Evolutionary conservation across 805 yeast genomes (phyloP).

Genomic region (Hanseniaspora lindneri): DNA sequence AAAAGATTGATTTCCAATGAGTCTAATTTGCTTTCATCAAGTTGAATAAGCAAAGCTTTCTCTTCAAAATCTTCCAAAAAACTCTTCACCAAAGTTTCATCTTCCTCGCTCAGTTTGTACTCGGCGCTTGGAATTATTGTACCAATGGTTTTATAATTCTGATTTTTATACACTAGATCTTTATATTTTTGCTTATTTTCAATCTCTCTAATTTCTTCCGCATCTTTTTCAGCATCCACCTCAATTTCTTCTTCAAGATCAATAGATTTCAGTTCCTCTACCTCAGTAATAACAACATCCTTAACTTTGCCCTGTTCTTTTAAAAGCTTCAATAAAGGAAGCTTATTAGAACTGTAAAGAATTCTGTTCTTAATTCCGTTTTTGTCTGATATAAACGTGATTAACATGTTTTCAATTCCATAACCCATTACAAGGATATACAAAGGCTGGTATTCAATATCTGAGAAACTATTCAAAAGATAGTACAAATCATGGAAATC

Average conservation of each 20-base stretch:
- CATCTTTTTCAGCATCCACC: conserved; percentile 15
- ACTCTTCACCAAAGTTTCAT: conserved; percentile 28
- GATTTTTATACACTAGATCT: conserved; percentile 11
- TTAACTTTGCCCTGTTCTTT: conserved; percentile 41
- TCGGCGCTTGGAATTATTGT: conserved; percentile 20
- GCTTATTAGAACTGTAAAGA: conserved; percentile 87
- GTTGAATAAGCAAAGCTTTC: conserved; percentile 32
- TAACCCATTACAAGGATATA: conserved; percentile 35
- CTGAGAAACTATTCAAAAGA: conserved; percentile 24
- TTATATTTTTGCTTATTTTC: conserved; percentile 19
- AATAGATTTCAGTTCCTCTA: conserved; percentile 25
- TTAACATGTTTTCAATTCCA: conserved; percentile 18
- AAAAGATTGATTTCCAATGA: conserved; percentile 8
- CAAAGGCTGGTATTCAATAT: conserved; percentile 31
- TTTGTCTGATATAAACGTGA: conserved; percentile 76
- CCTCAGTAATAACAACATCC: conserved; percentile 28
- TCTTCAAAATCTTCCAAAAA: conserved; percentile 37
- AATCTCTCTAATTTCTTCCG: conserved; percentile 25
- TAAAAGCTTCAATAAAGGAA: conserved; percentile 58
- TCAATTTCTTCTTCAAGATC: conserved; percentile 15
- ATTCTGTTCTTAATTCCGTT: conserved; percentile 76
- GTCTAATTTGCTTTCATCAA: conserved; percentile 30
- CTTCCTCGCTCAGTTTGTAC: conserved; percentile 22
- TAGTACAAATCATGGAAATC: conserved; percentile 30
- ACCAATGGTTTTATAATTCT: conserved; percentile 15